phyloP scores from a whole-genome alignment of 2,329 filamentous ascomycete species.

The Epichloe festucae region DNA sequence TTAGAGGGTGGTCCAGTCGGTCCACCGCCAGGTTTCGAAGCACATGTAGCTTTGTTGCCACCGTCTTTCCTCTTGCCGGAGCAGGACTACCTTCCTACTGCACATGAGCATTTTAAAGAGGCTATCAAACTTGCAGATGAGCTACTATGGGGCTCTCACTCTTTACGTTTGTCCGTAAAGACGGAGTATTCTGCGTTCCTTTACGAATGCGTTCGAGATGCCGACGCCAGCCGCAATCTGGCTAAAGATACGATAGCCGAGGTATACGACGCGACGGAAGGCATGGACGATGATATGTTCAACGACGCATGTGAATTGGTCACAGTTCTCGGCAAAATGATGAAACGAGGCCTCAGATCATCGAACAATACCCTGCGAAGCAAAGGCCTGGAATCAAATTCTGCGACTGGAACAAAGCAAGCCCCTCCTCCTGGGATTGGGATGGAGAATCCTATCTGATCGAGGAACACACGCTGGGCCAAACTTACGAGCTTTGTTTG shows the following conservation, averaged over 20 bases:
- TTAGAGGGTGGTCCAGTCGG: conserved; percentile 47
- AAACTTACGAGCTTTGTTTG: too few relatives aligned
- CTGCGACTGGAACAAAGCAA: conserved; percentile 10
- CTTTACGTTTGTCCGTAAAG: conserved; percentile 76
- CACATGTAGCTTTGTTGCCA: conserved; percentile 25
- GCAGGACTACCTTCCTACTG: conserved; percentile 69
- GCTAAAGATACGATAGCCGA: conserved; percentile 77
- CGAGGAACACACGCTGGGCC: not conserved
- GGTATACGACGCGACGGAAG: conserved; percentile 81
- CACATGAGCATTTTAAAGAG: conserved; percentile 67
- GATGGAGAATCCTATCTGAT: conserved; percentile 33
- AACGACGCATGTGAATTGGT: conserved; percentile 83
- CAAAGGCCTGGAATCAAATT: conserved; percentile 20
- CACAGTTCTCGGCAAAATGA: conserved; percentile 74
- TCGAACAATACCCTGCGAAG: conserved; percentile 21
- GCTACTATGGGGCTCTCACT: conserved; percentile 76
- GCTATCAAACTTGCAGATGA: conserved; percentile 62
- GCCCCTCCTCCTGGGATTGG: conserved; percentile 25
- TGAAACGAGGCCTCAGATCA: conserved; percentile 54
- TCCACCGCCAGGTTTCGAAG: conserved; percentile 41
- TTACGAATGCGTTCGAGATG: conserved; percentile 83
- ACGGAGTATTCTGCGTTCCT: conserved; percentile 88
- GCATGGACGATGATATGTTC: conserved; percentile 93
- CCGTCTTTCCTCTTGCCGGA: conserved; percentile 70
- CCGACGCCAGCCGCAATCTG: conserved; percentile 59